Percentiles rank a stretch among this genome's conserved stretches.
Evolutionary conservation across 106 monocot genomes (phyloP).

Genomic region (Xerophyta viscosa): DNA sequence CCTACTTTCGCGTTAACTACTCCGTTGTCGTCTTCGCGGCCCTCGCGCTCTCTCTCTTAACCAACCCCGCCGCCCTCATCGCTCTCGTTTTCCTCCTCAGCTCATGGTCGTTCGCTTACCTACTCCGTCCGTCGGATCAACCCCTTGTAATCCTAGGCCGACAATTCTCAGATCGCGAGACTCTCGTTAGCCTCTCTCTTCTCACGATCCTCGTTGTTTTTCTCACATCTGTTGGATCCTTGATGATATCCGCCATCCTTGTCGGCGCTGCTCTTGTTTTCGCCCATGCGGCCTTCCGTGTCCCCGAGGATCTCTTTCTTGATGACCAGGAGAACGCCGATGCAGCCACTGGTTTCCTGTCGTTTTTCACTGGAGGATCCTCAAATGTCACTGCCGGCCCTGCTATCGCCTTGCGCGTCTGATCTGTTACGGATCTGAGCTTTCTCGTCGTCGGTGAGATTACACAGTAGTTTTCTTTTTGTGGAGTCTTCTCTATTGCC

Average conservation of each 20-base stretch:
- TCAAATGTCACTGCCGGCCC: background rate
- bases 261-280: background rate
- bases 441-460: background rate
- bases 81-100: background rate
- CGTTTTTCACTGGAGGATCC: constrained; percentile 6
- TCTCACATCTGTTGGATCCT: background rate
- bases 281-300: background rate
- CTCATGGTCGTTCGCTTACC: background rate
- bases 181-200: background rate
- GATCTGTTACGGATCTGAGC: constrained; percentile 1
- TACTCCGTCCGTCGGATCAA: background rate
- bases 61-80: background rate
- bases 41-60: background rate
- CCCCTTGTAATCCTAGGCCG: background rate
- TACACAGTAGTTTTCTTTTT: too few species aligned
- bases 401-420: constrained; percentile 2
- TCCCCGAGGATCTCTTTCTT: constrained; percentile 9
- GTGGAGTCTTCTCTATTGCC: too few species aligned
- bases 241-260: background rate
- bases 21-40: background rate
- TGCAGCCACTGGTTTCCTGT: background rate
- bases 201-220: background rate
- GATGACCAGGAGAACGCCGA: background rate
- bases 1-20: background rate
- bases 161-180: background rate